These are phyloP conservation scores for Stemphylium lycopersici DNA, from an alignment of 2,329 filamentous ascomycete species.

Conservation along the genomic window DNA sequence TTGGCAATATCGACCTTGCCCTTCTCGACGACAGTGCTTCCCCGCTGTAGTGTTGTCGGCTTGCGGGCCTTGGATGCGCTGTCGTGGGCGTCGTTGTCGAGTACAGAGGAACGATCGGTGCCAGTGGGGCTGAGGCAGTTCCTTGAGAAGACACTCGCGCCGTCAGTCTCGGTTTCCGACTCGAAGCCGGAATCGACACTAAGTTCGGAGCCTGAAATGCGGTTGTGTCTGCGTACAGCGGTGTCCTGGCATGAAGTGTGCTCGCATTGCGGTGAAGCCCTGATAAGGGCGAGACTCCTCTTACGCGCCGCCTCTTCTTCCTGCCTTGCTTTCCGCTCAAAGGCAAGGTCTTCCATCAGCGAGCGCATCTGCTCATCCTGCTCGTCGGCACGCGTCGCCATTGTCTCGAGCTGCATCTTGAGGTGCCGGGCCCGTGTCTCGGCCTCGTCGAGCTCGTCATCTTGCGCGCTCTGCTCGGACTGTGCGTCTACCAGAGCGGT, in stretches of 20 bases:
- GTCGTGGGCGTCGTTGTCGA: conserved; percentile 42
- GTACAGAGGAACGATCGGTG: conserved; percentile 43
- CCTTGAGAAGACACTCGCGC: conserved; percentile 50
- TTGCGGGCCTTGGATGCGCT: conserved; percentile 37
- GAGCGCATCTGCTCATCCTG: conserved; percentile 61
- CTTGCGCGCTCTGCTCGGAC: conserved; percentile 62
- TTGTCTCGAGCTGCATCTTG: conserved; percentile 66
- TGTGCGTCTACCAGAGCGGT: conserved; percentile 56
- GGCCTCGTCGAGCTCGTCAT: conserved; percentile 67
- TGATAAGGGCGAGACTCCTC: conserved; percentile 37
- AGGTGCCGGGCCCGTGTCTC: conserved; percentile 63
- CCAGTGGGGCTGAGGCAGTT: conserved; percentile 46
- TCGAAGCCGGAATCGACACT: conserved; percentile 65
- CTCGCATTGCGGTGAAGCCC: conserved; percentile 25
- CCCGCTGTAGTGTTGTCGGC: conserved; percentile 37
- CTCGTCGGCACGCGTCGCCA: conserved; percentile 61
- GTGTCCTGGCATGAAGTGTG: conserved; percentile 24
- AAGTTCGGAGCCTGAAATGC: conserved; percentile 41
- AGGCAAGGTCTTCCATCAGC: conserved; percentile 43
- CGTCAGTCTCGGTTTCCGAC: conserved; percentile 61
- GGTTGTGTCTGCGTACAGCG: conserved; percentile 38
- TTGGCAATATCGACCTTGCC: conserved; percentile 39
- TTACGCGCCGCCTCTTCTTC: conserved; percentile 46
- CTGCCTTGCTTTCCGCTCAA: conserved; percentile 41
- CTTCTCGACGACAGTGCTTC: conserved; percentile 45